Percentiles rank a stretch among this genome's conserved stretches.
These are phyloP conservation scores for Bidens hawaiensis DNA, from an alignment of 140 eudicot species.

Conservation along the genomic window DNA sequence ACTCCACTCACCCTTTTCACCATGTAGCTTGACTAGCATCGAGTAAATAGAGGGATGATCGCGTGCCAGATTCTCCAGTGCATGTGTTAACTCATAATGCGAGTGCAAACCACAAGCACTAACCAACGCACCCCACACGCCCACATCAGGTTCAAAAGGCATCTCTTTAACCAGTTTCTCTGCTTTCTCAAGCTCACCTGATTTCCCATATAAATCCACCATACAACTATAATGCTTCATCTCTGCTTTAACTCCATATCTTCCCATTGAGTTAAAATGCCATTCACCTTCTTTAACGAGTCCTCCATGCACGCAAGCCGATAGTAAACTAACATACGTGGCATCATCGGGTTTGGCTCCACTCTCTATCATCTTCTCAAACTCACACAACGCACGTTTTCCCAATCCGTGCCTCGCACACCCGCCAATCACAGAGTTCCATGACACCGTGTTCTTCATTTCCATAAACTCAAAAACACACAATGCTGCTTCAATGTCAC, in stretches of 20 bases:
- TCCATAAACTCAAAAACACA: constrained; percentile 46
- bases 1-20: constrained; percentile 58
- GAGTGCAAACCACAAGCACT: constrained; percentile 72
- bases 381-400: constrained; percentile 45
- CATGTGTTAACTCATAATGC: constrained; percentile 39
- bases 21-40: constrained; percentile 50
- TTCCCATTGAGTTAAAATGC: constrained; percentile 45
- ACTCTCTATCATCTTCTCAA: constrained; percentile 48
- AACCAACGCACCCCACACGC: constrained; percentile 85
- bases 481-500: constrained; percentile 55
- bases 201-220: constrained; percentile 84
- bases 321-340: constrained; percentile 47
- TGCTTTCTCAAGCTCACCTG: constrained; percentile 77
- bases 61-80: constrained; percentile 41
- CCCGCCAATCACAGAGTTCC: constrained; percentile 78
- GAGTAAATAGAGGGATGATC: constrained; percentile 55
- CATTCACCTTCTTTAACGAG: constrained; percentile 68
- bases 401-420: constrained; percentile 68
- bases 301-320: constrained; percentile 83
- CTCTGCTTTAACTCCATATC: constrained; percentile 43
- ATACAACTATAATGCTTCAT: constrained; percentile 82
- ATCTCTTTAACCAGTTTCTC: constrained; percentile 43
- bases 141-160: constrained; percentile 85
- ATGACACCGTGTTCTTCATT: constrained; percentile 55
- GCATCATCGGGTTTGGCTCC: constrained; percentile 24